Base-by-base conservation (phyloP, 495 filamentous ascomycete genomes). In the Poronia punctata region DNA sequence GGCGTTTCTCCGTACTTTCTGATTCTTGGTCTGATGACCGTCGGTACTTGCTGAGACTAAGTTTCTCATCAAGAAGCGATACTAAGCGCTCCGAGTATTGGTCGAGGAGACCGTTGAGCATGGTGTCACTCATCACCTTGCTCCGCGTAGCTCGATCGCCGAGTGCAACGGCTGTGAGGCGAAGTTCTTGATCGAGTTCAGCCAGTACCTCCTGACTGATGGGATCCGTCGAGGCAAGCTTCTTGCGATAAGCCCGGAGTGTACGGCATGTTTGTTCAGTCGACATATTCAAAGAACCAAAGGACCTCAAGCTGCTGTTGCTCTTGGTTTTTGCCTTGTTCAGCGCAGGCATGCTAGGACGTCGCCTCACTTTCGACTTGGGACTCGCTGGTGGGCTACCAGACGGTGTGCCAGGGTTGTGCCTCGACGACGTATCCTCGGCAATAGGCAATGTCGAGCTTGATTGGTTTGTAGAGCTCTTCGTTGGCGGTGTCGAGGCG, bases 161-260 rank as follows among this genome's bases (percentile, higher is more conserved):
- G 5, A 96, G 59, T 5, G 79, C 81, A 5, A 82, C 71, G 1
- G 79, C 73, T 0, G 88, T 93, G 17, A 88, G 71, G 2, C 78
- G 72, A 32, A 98, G 64, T 58, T 94, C 90, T 25, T 80, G 74
- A 43, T 92, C 85, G 5, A 95, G 67, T 52, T 93, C 84, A 26
- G 78, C 76, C 14, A 84, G 62, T 2, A 76, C 60, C 36, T 87
- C 82, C 9, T 78, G 64, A 20, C 73, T 72, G 26, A 88, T 76
- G 2, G 73, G 63, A 21, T 78, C 74, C 9, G 74, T 76, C 9
- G 76, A 78, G 16, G 76, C 62, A 6, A 95, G 72, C 53, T 86
- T 86, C 63, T 88, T 90, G 11, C 92, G 75, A 53, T 93, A 96
- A 2, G 80, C 76, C 35, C 83, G 78, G 5, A 98, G 70, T 4